These are phyloP conservation scores for Penicillium egyptiacum DNA, from an alignment of 495 filamentous ascomycete species.

Conservation along the genomic window DNA sequence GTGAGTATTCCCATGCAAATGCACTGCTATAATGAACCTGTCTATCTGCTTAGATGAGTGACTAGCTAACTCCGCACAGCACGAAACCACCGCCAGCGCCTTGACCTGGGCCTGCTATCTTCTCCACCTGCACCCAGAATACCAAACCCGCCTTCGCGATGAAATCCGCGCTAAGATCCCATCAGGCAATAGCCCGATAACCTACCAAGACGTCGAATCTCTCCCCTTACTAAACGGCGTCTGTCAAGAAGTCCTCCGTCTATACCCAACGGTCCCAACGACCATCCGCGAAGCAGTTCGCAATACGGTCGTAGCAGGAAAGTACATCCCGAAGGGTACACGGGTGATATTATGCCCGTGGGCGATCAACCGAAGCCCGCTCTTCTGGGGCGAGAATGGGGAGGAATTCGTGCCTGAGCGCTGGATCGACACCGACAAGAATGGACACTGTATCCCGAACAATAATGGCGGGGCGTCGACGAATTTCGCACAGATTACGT, in stretches of 20 bases:
- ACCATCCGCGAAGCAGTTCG: slow-evolving; percentile 50
- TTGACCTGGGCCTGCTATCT: slow-evolving; percentile 56
- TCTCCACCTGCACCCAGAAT: slow-evolving; percentile 45
- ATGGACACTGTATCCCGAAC: slow-evolving; percentile 28
- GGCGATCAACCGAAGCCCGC: slow-evolving; percentile 40
- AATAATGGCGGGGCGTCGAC: slow-evolving; percentile 43
- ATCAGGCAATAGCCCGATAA: slow-evolving; percentile 28
- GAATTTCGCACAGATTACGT: slow-evolving; percentile 49
- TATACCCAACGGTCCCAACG: slow-evolving; percentile 52
- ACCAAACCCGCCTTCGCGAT: slow-evolving; percentile 46
- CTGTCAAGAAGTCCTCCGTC: slow-evolving; percentile 50
- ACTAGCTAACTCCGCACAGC: slow-evolving; percentile 19
- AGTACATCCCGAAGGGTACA: slow-evolving; percentile 46
- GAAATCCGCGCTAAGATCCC: slow-evolving; percentile 49
- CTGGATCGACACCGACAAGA: slow-evolving; percentile 48
- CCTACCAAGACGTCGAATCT: slow-evolving; percentile 44
- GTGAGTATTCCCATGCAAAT: slow-evolving; percentile 20
- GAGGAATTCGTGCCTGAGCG: slow-evolving; percentile 48
- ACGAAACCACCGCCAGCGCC: slow-evolving; percentile 56
- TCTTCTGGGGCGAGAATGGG: slow-evolving; percentile 45
- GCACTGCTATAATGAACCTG: neutral
- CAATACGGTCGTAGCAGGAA: slow-evolving; percentile 45
- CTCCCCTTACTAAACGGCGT: slow-evolving; percentile 55
- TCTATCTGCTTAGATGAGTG: neutral
- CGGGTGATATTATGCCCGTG: slow-evolving; percentile 45